Conservation (phyloP, 495 filamentous ascomycete species). For the Hyaloscypha finlandica region DNA sequence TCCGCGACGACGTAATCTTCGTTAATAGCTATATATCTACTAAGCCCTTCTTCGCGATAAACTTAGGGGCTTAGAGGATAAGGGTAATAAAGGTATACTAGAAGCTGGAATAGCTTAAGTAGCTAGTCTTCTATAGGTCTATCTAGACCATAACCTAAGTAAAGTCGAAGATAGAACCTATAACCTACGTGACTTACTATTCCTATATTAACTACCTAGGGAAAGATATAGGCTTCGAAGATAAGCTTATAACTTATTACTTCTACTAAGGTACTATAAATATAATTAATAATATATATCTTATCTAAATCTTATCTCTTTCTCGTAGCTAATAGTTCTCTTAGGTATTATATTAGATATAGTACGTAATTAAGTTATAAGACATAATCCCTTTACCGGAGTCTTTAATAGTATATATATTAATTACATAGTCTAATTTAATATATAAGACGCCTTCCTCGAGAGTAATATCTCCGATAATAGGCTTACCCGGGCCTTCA, state of each 20-base stretch:
- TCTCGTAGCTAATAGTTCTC: too few relatives aligned
- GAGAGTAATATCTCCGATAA: too few relatives aligned
- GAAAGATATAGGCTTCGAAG: slow-evolving; percentile 25
- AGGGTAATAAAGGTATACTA: slow-evolving; percentile 29
- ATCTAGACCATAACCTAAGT: slow-evolving; percentile 12
- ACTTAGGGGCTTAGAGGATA: slow-evolving; percentile 14
- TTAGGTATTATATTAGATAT: too few relatives aligned
- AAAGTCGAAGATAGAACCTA: slow-evolving; percentile 26
- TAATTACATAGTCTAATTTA: too few relatives aligned
- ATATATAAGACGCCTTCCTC: too few relatives aligned
- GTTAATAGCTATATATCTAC: slow-evolving; percentile 27
- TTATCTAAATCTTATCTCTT: background rate
- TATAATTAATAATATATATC: slow-evolving; percentile 29
- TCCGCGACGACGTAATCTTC: background rate
- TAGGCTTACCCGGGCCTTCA: too few relatives aligned
- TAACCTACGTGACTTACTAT: slow-evolving; percentile 23
- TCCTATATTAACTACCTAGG: slow-evolving; percentile 25
- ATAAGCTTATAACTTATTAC: slow-evolving; percentile 31
- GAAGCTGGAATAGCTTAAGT: slow-evolving; percentile 31
- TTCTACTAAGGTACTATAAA: slow-evolving; percentile 27
- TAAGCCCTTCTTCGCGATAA: slow-evolving; percentile 28
- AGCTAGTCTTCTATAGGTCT: slow-evolving; percentile 27
- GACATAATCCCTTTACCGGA: too few relatives aligned
- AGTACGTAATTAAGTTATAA: too few relatives aligned
- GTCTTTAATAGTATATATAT: too few relatives aligned